phyloP scores from a whole-genome alignment of 768 basidiomycete species.

The Neoboletus magnificus region DNA sequence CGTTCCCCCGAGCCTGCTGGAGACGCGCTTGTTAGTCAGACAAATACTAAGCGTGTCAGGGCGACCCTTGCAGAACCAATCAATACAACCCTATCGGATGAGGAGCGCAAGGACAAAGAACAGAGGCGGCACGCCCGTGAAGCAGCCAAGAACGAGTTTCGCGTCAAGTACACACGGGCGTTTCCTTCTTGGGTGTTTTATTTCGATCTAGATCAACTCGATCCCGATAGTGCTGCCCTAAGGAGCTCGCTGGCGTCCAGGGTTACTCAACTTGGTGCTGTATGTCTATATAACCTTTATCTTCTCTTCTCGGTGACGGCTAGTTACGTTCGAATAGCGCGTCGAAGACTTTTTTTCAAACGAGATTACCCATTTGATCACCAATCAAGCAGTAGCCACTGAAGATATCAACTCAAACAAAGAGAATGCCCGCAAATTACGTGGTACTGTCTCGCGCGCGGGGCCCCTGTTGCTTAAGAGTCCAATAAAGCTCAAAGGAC shows the following conservation, averaged over 20 bases:
- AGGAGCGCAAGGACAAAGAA: slow-evolving; percentile 44
- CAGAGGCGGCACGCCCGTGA: slow-evolving; percentile 50
- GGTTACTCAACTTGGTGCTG: slow-evolving; percentile 71
- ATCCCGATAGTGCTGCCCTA: slow-evolving; percentile 34
- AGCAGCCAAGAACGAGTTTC: slow-evolving; percentile 66
- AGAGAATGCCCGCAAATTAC: slow-evolving; percentile 54
- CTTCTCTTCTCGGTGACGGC: not conserved
- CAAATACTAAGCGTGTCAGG: slow-evolving; percentile 45
- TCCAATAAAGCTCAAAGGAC: slow-evolving; percentile 58
- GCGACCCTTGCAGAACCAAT: slow-evolving; percentile 25
- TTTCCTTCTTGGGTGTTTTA: slow-evolving; percentile 86
- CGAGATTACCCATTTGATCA: slow-evolving; percentile 85
- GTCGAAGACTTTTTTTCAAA: slow-evolving; percentile 88
- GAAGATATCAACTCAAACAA: slow-evolving; percentile 49
- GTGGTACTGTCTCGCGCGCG: slow-evolving; percentile 22
- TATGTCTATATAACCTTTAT: slow-evolving; percentile 41
- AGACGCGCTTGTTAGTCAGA: slow-evolving; percentile 28
- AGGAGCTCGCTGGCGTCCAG: slow-evolving; percentile 47
- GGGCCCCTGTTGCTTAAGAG: slow-evolving; percentile 46
- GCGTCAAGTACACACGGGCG: slow-evolving; percentile 76
- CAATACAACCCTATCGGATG: slow-evolving; percentile 28
- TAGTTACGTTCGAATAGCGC: slow-evolving; percentile 43
- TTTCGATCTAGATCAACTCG: slow-evolving; percentile 63
- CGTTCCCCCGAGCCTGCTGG: slow-evolving; percentile 47
- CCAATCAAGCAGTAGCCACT: slow-evolving; percentile 45